These are phyloP conservation scores for Sphagnum contortum DNA, from an alignment of 225 moss, liverwort and hornwort species.

Conservation along the genomic window DNA sequence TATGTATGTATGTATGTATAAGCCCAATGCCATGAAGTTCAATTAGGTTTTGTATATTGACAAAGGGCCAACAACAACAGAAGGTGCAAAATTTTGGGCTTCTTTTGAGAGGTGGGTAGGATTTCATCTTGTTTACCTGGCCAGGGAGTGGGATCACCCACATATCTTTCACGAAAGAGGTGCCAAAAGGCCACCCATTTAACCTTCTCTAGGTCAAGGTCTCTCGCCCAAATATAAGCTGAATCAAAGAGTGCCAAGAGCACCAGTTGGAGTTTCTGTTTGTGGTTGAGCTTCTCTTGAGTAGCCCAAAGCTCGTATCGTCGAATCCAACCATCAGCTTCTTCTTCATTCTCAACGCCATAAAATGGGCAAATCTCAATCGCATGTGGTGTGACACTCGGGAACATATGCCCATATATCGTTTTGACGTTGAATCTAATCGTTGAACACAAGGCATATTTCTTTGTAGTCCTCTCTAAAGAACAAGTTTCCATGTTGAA, in stretches of 20 bases:
- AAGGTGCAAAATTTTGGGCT: too few relatives aligned
- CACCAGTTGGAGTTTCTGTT: conserved; percentile 36
- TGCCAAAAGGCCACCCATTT: conserved; percentile 40
- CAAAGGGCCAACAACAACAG: too few relatives aligned
- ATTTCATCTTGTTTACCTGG: conserved; percentile 13
- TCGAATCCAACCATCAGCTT: conserved; percentile 25
- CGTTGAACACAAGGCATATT: conserved; percentile 37
- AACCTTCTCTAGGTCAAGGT: conserved; percentile 25
- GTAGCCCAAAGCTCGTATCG: conserved; percentile 28
- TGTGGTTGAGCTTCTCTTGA: conserved; percentile 34
- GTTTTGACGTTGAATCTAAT: conserved; percentile 45
- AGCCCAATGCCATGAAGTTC: too few relatives aligned
- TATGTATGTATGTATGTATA: too few relatives aligned
- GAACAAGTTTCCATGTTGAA: too few relatives aligned
- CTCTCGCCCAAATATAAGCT: conserved; percentile 41
- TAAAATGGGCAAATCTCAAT: conserved; percentile 24
- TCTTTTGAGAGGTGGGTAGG: too few relatives aligned
- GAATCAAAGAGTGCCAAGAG: conserved; percentile 37
- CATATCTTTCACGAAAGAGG: conserved; percentile 32
- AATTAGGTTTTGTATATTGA: too few relatives aligned
- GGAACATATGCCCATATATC: conserved; percentile 32
- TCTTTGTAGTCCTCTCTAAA: conserved; percentile 8
- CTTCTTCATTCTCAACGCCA: conserved; percentile 14
- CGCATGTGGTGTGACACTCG: conserved; percentile 14
- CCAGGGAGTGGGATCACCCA: conserved; percentile 38